Evolutionary conservation across 768 basidiomycete genomes (phyloP).

Genomic region (Tylopilus vinaceipallidus): DNA sequence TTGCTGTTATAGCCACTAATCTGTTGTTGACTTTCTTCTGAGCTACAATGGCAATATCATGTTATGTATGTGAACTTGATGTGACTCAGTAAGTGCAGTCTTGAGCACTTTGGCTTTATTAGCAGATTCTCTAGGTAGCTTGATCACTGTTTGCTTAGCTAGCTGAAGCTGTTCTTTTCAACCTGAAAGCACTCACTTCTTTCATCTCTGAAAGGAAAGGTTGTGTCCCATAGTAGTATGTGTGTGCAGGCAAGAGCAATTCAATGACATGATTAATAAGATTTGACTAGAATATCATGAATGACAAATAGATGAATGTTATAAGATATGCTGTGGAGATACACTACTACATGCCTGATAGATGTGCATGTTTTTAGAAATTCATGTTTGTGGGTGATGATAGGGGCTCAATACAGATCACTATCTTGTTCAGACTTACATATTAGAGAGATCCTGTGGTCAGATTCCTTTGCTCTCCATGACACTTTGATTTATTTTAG

Average conservation of each 20-base stretch:
- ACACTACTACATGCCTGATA: not conserved
- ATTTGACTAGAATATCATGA: not conserved
- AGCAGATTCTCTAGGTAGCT: not conserved
- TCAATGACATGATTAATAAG: too few species aligned
- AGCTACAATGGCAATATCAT: not conserved
- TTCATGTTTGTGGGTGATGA: not conserved
- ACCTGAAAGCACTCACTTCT: not conserved
- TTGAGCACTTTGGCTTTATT: not conserved
- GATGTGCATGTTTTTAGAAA: not conserved
- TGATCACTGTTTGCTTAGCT: not conserved
- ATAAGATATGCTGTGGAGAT: not conserved
- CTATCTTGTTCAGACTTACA: too few species aligned
- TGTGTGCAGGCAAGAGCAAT: too few species aligned
- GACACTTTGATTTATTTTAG: too few species aligned
- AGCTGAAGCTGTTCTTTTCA: not conserved
- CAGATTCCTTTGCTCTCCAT: too few species aligned
- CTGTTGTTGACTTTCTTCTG: not conserved
- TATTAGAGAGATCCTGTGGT: too few species aligned
- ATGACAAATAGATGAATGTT: not conserved
- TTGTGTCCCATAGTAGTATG: not conserved
- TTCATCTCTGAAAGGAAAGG: not conserved
- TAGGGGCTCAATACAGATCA: too few species aligned
- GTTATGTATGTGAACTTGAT: not conserved
- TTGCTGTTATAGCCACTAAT: not conserved
- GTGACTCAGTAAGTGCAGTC: not conserved